phyloP scores from a whole-genome alignment of 768 basidiomycete genomes.

The Trametes coccinea region DNA sequence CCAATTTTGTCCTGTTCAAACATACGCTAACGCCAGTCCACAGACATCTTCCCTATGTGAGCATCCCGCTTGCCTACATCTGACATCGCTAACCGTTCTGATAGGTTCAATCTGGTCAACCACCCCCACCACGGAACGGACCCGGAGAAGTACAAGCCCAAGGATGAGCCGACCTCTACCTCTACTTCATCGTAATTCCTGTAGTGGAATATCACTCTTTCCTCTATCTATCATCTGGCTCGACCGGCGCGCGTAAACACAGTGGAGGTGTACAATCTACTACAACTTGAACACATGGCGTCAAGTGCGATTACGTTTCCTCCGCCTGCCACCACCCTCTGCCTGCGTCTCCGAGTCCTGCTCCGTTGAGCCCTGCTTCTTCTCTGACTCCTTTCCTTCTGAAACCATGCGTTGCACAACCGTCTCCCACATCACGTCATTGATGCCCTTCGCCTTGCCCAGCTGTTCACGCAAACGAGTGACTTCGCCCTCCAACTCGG shows the following conservation, averaged over 20 bases:
- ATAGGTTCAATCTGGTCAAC: slow-evolving; percentile 94
- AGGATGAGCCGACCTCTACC: slow-evolving; percentile 27
- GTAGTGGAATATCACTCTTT: background rate
- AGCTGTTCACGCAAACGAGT: slow-evolving; percentile 65
- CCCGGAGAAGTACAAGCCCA: slow-evolving; percentile 66
- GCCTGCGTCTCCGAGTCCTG: slow-evolving; percentile 14
- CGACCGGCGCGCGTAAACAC: background rate
- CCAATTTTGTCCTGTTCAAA: background rate
- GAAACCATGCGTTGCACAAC: slow-evolving; percentile 66
- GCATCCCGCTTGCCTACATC: slow-evolving; percentile 25
- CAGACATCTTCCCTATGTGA: slow-evolving; percentile 78
- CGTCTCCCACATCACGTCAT: slow-evolving; percentile 91
- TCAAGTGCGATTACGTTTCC: slow-evolving; percentile 25
- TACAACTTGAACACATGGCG: background rate
- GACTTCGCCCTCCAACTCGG: slow-evolving; percentile 75
- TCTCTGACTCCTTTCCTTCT: slow-evolving; percentile 36
- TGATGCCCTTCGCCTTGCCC: slow-evolving; percentile 84
- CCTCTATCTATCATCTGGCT: background rate
- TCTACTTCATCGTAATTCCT: slow-evolving; percentile 22
- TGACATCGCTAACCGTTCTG: background rate
- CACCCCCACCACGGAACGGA: slow-evolving; percentile 87
- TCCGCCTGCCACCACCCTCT: slow-evolving; percentile 21
- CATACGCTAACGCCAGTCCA: slow-evolving; percentile 20
- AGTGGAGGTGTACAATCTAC: background rate
- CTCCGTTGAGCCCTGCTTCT: slow-evolving; percentile 17